Base-by-base conservation (phyloP, 805 yeast species). In the Candida lessepsii region DNA sequence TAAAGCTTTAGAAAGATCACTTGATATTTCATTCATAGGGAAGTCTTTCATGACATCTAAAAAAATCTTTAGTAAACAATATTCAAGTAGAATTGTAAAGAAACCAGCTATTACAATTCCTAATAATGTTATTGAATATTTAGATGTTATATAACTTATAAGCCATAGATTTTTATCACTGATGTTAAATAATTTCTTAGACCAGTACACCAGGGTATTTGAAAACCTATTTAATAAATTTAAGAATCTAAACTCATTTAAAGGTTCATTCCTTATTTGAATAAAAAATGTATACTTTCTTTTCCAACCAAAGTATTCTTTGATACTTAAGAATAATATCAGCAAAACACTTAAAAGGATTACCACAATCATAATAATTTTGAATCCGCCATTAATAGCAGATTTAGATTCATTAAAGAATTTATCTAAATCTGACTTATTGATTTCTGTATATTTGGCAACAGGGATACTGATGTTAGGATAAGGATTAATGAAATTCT, bases 51-150 rank as follows among this genome's bases (percentile, higher is more conserved):
- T 26, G 1, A 56, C 51, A 1, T 41, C 34, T n/a, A 49, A 38
- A 7, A 71, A 47, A 2, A 49, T 42, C 2, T 51, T 42, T 2
- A 85, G 48, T 0, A 86, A 51, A 2, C 71, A 51, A 20, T 60
- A 70, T 57, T 88, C 95, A 1, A 81, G 53, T 1, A 71, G 38
- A 13, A 81, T 75, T 1, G 79, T 58, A 0, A 76, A 9, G 0
- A 84, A 39, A 0, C 93, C 93, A 11, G 75, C 61, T 0, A 81
- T 4, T 0, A 83, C 85, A 1, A 86, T 46, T 1, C 74, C 57
- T 1, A 86, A 53, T 0, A 81, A 51, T 0, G 72, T 50, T 1
- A 73, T 41, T 0, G 90, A 75, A 9, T 76, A 68, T 2, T 71
- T 61, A 1, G 88, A 75, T 2, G 77, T 56, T n/a, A 73, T 48